Conservation (phyloP, 177 flowering plant species). For the Tripterygium wilfordii region DNA sequence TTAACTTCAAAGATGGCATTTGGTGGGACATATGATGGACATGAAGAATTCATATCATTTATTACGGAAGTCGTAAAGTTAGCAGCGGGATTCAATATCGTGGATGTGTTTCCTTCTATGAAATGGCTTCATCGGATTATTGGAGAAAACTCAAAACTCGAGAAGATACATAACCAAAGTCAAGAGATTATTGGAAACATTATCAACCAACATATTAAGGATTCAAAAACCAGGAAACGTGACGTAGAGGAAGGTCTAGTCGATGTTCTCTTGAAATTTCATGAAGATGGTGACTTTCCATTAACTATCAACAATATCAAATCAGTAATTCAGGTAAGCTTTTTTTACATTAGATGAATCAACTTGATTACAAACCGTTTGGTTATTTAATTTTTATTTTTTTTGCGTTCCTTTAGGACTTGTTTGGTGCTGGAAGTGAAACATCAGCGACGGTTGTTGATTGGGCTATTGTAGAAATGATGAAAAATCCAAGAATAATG, state of each 20-base stretch:
- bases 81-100: slow-evolving; percentile 22
- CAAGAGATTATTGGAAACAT: slow-evolving; percentile 17
- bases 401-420: slow-evolving; percentile 26
- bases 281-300: slow-evolving; percentile 14
- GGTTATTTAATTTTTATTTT: neutral
- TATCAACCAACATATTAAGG: no score
- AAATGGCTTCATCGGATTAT: slow-evolving; percentile 13
- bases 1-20: slow-evolving; percentile 24
- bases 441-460: slow-evolving; percentile 31
- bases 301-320: slow-evolving; percentile 23
- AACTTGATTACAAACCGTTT: no score
- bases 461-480: no score
- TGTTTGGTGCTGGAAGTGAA: slow-evolving; percentile 40
- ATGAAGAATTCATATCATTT: slow-evolving; percentile 12
- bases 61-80: slow-evolving; percentile 4
- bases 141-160: slow-evolving; percentile 16
- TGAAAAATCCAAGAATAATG: no score
- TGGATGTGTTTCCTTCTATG: slow-evolving; percentile 31
- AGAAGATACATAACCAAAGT: slow-evolving; percentile 4
- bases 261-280: slow-evolving; percentile 25
- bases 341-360: neutral
- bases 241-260: slow-evolving; percentile 14
- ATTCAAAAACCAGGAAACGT: slow-evolving; percentile 1
- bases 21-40: slow-evolving; percentile 26
- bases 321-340: slow-evolving; percentile 25